Conservation (phyloP, 2,329 filamentous ascomycete species). For the Juglanconis juglandina region DNA sequence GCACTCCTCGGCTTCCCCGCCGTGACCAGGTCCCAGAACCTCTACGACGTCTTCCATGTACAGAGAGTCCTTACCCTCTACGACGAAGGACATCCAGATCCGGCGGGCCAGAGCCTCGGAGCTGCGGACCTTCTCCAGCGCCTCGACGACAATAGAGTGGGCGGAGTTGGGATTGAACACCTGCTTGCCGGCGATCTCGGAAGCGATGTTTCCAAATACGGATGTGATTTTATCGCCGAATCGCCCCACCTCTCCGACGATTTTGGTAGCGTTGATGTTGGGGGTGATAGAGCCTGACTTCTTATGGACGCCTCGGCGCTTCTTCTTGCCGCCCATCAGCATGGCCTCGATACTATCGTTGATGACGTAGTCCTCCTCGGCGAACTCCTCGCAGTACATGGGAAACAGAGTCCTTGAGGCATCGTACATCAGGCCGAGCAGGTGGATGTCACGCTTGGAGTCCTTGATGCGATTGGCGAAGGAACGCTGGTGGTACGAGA, state of each 20-base stretch:
- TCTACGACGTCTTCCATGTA: conserved; percentile 79
- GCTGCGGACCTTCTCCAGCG: conserved; percentile 77
- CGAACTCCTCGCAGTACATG: conserved; percentile 86
- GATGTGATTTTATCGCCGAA: conserved; percentile 92
- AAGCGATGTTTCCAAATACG: conserved; percentile 87
- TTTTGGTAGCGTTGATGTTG: conserved; percentile 68
- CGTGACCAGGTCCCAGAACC: conserved; percentile 74
- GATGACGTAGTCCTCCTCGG: conserved; percentile 88
- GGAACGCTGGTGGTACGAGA: conserved; percentile 80
- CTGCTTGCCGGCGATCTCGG: conserved; percentile 92
- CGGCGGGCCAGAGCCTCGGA: conserved; percentile 91
- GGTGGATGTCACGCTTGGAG: conserved; percentile 79
- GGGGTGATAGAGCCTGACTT: conserved; percentile 66
- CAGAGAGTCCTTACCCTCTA: conserved; percentile 79
- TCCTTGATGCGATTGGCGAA: conserved; percentile 81
- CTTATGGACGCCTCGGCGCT: conserved; percentile 31
- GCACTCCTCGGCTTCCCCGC: conserved; percentile 78
- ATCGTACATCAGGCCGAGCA: conserved; percentile 84
- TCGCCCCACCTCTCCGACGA: conserved; percentile 64
- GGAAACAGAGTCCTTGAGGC: conserved; percentile 86
- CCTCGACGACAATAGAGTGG: conserved; percentile 84
- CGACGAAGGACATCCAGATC: conserved; percentile 97
- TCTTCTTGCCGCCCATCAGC: conserved; percentile 50
- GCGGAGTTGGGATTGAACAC: conserved; percentile 90
- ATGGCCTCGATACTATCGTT: conserved; percentile 75